A percentile compares a stretch with the other conserved stretches of the same genome.
phyloP scores from a whole-genome alignment of 2,329 filamentous ascomycete species.

The Penicillium sp. region DNA sequence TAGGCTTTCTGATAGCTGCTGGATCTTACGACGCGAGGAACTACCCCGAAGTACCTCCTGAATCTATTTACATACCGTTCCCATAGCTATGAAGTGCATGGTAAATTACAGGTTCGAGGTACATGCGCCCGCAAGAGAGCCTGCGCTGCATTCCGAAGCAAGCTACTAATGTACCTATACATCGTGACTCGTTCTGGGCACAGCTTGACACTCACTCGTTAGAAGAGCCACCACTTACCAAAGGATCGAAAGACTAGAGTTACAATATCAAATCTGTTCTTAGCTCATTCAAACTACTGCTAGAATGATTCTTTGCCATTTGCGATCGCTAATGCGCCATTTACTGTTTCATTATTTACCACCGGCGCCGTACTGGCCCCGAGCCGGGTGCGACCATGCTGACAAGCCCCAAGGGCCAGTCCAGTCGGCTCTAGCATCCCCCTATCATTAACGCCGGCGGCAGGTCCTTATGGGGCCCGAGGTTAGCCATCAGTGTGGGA shows the following conservation, averaged over 20 bases:
- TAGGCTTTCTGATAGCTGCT: neutral
- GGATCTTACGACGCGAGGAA: conserved; percentile 8
- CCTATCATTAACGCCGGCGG: neutral
- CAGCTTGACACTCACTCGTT: neutral
- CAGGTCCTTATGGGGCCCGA: neutral
- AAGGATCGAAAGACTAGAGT: too few species aligned
- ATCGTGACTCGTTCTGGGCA: neutral
- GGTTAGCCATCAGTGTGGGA: neutral
- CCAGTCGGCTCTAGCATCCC: conserved; percentile 25
- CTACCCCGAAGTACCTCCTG: conserved; percentile 10
- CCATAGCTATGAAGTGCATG: neutral
- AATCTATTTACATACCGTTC: neutral
- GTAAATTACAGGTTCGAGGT: neutral
- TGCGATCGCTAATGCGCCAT: conserved; percentile 15
- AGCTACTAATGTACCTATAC: neutral
- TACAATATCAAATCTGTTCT: neutral
- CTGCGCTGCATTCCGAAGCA: neutral
- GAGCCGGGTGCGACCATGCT: conserved; percentile 28
- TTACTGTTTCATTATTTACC: neutral
- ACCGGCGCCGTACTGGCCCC: conserved; percentile 19
- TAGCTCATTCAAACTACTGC: neutral
- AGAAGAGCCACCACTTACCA: neutral
- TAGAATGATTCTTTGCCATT: neutral
- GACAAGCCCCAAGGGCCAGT: conserved; percentile 16
- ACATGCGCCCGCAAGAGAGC: neutral